These are phyloP conservation scores for Backusella liffmaniae DNA, from an alignment of 192 early-diverging fungal genomes.

Conservation along the genomic window DNA sequence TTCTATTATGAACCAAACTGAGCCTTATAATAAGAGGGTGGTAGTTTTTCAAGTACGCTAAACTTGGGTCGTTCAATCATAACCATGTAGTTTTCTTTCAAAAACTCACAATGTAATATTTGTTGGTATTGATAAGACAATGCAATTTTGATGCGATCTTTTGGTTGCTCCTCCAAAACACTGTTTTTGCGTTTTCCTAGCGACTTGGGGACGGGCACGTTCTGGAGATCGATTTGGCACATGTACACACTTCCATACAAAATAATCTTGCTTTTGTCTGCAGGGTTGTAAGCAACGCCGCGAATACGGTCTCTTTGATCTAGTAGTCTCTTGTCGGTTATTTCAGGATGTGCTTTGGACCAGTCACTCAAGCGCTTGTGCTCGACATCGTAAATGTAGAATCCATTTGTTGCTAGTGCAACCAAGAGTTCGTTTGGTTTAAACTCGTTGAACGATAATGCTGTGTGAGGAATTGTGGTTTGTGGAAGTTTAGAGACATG, in stretches of 20 bases:
- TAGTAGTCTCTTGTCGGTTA: slow-evolving; percentile 65
- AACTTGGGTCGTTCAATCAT: slow-evolving; percentile 88
- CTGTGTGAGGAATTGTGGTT: slow-evolving; percentile 59
- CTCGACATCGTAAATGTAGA: slow-evolving; percentile 78
- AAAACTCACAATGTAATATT: slow-evolving; percentile 76
- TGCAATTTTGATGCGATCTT: slow-evolving; percentile 61
- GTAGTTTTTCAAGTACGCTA: slow-evolving; percentile 74
- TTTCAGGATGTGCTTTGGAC: slow-evolving; percentile 70
- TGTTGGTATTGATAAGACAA: slow-evolving; percentile 82
- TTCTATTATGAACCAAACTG: slow-evolving; percentile 73
- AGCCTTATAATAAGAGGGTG: slow-evolving; percentile 79
- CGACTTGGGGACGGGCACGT: slow-evolving; percentile 39
- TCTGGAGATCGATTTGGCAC: slow-evolving; percentile 71
- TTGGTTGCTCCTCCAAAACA: slow-evolving; percentile 46
- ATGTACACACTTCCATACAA: slow-evolving; percentile 72
- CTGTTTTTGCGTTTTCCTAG: slow-evolving; percentile 44
- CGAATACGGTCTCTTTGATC: slow-evolving; percentile 66
- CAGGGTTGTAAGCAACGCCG: slow-evolving; percentile 71
- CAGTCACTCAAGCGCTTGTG: slow-evolving; percentile 73
- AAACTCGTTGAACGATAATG: slow-evolving; percentile 64
- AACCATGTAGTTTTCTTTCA: slow-evolving; percentile 72
- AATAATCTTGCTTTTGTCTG: slow-evolving; percentile 59
- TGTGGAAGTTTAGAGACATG: slow-evolving; percentile 65
- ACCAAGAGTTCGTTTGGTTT: slow-evolving; percentile 55
- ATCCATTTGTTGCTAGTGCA: slow-evolving; percentile 63